Evolutionary conservation across 1,284 basidiomycete genomes (phyloP).

Genomic region (Leccinum huronense): DNA sequence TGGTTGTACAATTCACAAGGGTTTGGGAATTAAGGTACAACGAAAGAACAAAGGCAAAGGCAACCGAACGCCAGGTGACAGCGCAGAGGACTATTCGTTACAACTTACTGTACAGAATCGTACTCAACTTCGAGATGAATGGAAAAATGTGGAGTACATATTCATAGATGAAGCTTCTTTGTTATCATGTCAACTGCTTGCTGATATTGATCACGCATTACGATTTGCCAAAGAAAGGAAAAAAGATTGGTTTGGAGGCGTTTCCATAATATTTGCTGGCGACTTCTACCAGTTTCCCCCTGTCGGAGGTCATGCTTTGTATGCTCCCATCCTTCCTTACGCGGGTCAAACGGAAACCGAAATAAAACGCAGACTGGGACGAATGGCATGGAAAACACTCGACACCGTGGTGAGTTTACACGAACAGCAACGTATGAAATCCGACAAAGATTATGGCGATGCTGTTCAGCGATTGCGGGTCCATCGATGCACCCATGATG

Average conservation of each 20-base stretch:
- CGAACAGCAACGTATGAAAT: constrained; percentile 35
- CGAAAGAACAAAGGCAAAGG: constrained; percentile 3
- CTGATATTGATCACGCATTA: not conserved
- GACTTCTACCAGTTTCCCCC: constrained; percentile 26
- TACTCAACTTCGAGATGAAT: not conserved
- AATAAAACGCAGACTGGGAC: constrained; percentile 7
- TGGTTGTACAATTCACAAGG: constrained; percentile 8
- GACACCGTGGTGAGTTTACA: constrained; percentile 25
- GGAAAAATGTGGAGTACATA: not conserved
- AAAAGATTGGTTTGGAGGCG: not conserved
- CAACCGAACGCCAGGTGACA: not conserved
- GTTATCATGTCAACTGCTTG: not conserved
- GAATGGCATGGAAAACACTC: constrained; percentile 33
- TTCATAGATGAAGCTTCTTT: not conserved
- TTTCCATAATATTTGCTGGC: constrained; percentile 4
- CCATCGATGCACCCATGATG: constrained; percentile 24
- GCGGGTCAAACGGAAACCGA: constrained; percentile 8
- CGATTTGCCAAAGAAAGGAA: not conserved
- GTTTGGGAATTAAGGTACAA: constrained; percentile 6
- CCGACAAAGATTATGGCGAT: constrained; percentile 31
- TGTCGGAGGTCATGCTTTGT: constrained; percentile 29
- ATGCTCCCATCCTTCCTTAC: constrained; percentile 22
- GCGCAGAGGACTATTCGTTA: not conserved
- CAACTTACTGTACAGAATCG: not conserved
- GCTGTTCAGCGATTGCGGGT: constrained; percentile 24